These are phyloP conservation scores for Alternaria hordeiaustralica DNA, from an alignment of 2,329 filamentous ascomycete species.

Conservation along the genomic window DNA sequence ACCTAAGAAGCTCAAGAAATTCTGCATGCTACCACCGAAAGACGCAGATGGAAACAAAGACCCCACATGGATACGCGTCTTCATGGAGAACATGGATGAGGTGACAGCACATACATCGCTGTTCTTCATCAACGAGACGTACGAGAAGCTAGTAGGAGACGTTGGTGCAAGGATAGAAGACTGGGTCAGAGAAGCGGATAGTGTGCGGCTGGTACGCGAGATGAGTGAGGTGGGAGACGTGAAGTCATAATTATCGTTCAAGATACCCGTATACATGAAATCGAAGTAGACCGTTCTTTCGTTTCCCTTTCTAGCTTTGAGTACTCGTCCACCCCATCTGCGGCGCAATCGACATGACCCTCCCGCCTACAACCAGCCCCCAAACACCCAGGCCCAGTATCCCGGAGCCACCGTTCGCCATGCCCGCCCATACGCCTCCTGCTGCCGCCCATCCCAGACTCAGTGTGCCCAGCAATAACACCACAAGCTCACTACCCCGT, in stretches of 20 bases:
- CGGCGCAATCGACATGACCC: slow-evolving; percentile 4
- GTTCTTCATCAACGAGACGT: slow-evolving; percentile 76
- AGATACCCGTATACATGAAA: background rate
- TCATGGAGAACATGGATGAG: slow-evolving; percentile 84
- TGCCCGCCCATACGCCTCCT: slow-evolving; percentile 23
- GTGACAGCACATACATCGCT: slow-evolving; percentile 84
- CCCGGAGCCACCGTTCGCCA: slow-evolving; percentile 11
- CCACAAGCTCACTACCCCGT: slow-evolving; percentile 38
- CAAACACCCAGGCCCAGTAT: slow-evolving; percentile 11
- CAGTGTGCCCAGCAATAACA: slow-evolving; percentile 29
- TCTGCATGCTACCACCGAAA: slow-evolving; percentile 74
- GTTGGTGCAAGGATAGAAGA: slow-evolving; percentile 69
- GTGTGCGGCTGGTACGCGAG: slow-evolving; percentile 34
- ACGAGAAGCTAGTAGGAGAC: slow-evolving; percentile 78
- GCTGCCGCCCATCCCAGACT: slow-evolving; percentile 27
- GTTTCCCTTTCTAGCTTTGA: no score
- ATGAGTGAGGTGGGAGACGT: slow-evolving; percentile 21
- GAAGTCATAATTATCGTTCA: background rate
- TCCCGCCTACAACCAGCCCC: slow-evolving; percentile 3
- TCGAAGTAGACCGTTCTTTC: no score
- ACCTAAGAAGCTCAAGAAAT: slow-evolving; percentile 69
- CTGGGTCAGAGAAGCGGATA: slow-evolving; percentile 72
- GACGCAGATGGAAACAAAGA: slow-evolving; percentile 66
- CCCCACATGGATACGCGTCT: slow-evolving; percentile 76
- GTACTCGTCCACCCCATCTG: slow-evolving; percentile 3